Base-by-base conservation (phyloP, 2,329 filamentous ascomycete species). In the Thyridium curvatum region DNA sequence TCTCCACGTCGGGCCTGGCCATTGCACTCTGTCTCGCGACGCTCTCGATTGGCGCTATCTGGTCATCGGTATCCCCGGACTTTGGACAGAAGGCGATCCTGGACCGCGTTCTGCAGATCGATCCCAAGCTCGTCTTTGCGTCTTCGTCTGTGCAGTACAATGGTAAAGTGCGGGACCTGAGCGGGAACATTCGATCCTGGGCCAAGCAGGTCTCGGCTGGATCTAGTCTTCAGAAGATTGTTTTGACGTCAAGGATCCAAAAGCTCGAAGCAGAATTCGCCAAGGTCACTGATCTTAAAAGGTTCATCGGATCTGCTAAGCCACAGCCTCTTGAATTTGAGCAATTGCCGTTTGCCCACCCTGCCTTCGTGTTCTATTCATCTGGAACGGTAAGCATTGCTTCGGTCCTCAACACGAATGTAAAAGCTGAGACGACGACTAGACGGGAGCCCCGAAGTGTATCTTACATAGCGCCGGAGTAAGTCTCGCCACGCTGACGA, bases 21-120 rank as follows among this genome's bases (percentile, higher is more conserved):
- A 17, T 47, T 8, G 41, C 44, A 12, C 9, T 38, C 18, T 43
- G 39, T 4, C 40, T 44, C 5, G 45, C 45, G 2, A 18, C 37
- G 2, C 35, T 42, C 4, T 40, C 41, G 3, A 16, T 47, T 12
- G 45, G 45, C 7, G 45, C 45, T 3, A 17, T 44, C 14, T 47
- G 41, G 39, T 46, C 45, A 12, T 39, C 34, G 12, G 35, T 39
- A 8, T 42, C 41, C 12, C 41, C 43, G 8, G 45, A 47, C 21
- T 36, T 46, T 15, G 45, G 45, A 7, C 18, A 40, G n/a, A 38
- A 43, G 1, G 45, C 35, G 3, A 40, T 46, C 2, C 31, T 47
- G n/a, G 36, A 41, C 34, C 43, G 45, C 12, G 38, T 40, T 16
- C 33, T n/a, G 4, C 45, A 47, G 34, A 35, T 44, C 13, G 15